These are phyloP conservation scores for Lecanosticta acicola DNA, from an alignment of 2,329 filamentous ascomycete genomes.

Conservation along the genomic window DNA sequence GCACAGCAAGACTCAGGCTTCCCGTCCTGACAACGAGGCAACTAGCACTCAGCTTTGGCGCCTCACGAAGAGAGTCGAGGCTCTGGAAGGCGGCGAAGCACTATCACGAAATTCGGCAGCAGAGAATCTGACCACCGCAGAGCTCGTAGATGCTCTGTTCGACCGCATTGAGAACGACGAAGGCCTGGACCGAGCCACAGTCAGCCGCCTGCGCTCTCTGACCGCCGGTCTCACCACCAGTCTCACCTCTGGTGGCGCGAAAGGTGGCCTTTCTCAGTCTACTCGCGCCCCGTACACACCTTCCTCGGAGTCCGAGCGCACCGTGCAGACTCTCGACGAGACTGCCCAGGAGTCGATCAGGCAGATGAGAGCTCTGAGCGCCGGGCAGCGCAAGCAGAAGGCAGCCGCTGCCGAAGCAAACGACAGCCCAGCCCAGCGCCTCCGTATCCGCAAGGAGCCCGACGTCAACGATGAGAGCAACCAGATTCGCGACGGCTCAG, in stretches of 20 bases:
- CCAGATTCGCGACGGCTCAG: too few relatives aligned
- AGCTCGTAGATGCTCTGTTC: not conserved
- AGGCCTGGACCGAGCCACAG: not conserved
- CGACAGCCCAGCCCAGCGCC: not conserved
- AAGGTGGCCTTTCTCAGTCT: too few relatives aligned
- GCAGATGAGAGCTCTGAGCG: not conserved
- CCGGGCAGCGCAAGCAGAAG: not conserved
- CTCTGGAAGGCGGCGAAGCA: too few relatives aligned
- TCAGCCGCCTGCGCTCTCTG: not conserved
- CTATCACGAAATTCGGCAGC: too few relatives aligned
- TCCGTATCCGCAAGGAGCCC: not conserved
- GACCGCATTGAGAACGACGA: not conserved
- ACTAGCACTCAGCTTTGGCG: too few relatives aligned
- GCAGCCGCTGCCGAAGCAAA: not conserved
- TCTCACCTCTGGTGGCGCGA: too few relatives aligned
- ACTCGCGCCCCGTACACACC: not conserved
- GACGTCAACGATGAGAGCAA: too few relatives aligned
- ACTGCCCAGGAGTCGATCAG: not conserved
- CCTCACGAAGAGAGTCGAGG: too few relatives aligned
- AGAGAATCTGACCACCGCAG: too few relatives aligned
- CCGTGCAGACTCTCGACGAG: not conserved
- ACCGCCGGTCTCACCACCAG: not conserved
- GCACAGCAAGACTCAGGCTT: too few relatives aligned
- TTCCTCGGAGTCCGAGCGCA: not conserved
- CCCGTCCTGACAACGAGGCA: too few relatives aligned